These are phyloP conservation scores for Vitis hybrid DNA, from an alignment of 177 flowering plant genomes.

Conservation along the genomic window DNA sequence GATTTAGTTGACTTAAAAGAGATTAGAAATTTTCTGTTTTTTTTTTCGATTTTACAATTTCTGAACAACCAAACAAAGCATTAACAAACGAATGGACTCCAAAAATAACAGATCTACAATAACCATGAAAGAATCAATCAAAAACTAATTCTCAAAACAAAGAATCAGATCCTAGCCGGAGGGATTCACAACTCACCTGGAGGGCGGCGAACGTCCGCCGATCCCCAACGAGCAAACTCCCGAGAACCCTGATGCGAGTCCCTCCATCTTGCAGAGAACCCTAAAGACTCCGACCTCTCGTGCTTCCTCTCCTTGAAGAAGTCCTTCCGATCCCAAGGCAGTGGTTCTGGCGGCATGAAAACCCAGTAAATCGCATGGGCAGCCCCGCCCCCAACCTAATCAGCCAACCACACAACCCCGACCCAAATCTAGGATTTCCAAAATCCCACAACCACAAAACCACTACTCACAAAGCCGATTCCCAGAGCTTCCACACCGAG, in stretches of 20 bases:
- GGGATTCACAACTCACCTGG: constrained; percentile 33
- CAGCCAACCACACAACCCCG: background rate
- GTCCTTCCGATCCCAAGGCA: constrained; percentile 74
- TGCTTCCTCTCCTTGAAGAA: constrained; percentile 68
- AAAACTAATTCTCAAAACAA: too few relatives aligned
- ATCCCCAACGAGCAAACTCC: constrained; percentile 40
- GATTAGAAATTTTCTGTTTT: too few relatives aligned
- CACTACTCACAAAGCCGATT: background rate
- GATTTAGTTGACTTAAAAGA: too few relatives aligned
- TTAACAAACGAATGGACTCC: too few relatives aligned
- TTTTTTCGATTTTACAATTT: too few relatives aligned
- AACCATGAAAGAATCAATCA: too few relatives aligned
- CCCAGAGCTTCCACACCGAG: constrained; percentile 1
- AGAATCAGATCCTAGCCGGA: too few relatives aligned
- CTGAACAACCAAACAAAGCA: too few relatives aligned
- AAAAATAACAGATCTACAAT: too few relatives aligned
- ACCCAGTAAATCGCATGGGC: constrained; percentile 44
- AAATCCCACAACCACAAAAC: background rate
- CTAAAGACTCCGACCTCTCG: constrained; percentile 46
- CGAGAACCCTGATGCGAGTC: constrained; percentile 46
- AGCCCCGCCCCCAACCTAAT: constrained; percentile 3
- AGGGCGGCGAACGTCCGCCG: constrained; percentile 53
- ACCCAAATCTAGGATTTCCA: constrained; percentile 12
- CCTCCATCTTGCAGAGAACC: constrained; percentile 57
- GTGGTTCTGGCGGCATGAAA: constrained; percentile 82